phyloP scores from a whole-genome alignment of 768 basidiomycete species.

The Auricularia cornea region DNA sequence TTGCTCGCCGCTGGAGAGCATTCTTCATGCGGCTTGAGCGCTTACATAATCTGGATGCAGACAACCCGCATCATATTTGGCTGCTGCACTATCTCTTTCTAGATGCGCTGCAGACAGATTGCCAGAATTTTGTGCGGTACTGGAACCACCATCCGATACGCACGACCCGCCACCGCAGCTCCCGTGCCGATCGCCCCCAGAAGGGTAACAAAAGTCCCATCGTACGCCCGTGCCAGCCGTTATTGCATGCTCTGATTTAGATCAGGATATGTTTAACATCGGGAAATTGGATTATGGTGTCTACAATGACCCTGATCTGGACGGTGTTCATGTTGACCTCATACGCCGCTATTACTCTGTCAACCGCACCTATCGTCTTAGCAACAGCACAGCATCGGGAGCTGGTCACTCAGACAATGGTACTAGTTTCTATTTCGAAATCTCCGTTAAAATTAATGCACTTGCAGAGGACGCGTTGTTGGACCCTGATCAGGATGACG shows the following conservation, averaged over 20 bases:
- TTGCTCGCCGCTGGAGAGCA: conserved; percentile 29
- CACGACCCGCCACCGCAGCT: background rate
- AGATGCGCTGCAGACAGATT: conserved; percentile 28
- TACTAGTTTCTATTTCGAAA: background rate
- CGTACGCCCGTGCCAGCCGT: conserved; percentile 4
- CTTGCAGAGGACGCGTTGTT: too few species aligned
- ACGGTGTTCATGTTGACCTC: conserved; percentile 3
- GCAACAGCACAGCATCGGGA: background rate
- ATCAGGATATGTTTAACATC: conserved; percentile 11
- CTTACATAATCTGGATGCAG: conserved; percentile 25
- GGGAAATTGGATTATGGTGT: conserved; percentile 3
- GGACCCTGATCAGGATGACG: background rate
- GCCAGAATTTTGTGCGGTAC: conserved; percentile 21
- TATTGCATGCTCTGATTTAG: background rate
- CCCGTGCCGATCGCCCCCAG: background rate
- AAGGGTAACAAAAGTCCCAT: conserved; percentile 17
- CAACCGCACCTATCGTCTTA: background rate
- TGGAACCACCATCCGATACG: conserved; percentile 36
- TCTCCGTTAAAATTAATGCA: too few species aligned
- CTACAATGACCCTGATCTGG: conserved; percentile 5
- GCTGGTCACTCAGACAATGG: background rate
- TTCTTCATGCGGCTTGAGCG: conserved; percentile 22
- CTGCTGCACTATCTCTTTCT: conserved; percentile 36
- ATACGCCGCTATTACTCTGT: conserved; percentile 7
- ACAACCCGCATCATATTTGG: conserved; percentile 32